Percentiles rank a stretch among this genome's conserved stretches.
These are phyloP conservation scores for Ceratobasidium sp. DNA, from an alignment of 1,284 basidiomycete species.

Conservation along the genomic window DNA sequence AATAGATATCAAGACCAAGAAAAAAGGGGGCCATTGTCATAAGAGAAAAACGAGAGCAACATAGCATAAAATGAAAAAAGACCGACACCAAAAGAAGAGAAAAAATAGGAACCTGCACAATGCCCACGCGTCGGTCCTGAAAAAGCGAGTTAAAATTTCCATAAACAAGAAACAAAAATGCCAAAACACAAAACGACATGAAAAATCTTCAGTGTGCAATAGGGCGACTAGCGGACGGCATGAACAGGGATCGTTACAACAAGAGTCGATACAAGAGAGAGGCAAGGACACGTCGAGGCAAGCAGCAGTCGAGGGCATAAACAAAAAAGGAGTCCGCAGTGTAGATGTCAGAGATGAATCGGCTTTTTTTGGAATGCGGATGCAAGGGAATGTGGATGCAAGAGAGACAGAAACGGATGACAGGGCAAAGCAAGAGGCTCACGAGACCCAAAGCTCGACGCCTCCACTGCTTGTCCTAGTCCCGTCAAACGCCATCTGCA, in stretches of 20 bases:
- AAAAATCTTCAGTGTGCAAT: slow-evolving; percentile 3
- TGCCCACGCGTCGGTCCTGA: not conserved
- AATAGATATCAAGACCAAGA: slow-evolving; percentile 28
- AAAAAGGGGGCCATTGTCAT: not conserved
- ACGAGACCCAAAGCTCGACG: slow-evolving; percentile 44
- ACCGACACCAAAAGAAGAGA: not conserved
- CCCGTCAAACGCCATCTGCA: slow-evolving; percentile 85
- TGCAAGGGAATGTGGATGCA: slow-evolving; percentile 1
- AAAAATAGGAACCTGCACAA: not conserved
- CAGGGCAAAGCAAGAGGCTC: not conserved
- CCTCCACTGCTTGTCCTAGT: slow-evolving; percentile 37
- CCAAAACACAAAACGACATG: not conserved
- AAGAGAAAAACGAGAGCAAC: not conserved
- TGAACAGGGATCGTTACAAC: slow-evolving; percentile 32
- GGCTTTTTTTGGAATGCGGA: not conserved
- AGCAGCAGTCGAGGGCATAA: slow-evolving; percentile 3
- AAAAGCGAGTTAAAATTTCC: not conserved
- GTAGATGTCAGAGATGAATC: not conserved
- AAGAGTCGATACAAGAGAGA: slow-evolving; percentile 21
- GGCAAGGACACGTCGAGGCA: not conserved
- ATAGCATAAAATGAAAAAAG: slow-evolving; percentile 19
- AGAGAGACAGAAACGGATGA: slow-evolving; percentile 6
- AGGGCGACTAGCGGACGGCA: not conserved
- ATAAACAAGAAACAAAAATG: slow-evolving; percentile 8
- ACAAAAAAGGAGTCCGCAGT: slow-evolving; percentile 5